Conservation (phyloP, 2,329 filamentous ascomycete species). For the Ophiobolus disseminans region DNA sequence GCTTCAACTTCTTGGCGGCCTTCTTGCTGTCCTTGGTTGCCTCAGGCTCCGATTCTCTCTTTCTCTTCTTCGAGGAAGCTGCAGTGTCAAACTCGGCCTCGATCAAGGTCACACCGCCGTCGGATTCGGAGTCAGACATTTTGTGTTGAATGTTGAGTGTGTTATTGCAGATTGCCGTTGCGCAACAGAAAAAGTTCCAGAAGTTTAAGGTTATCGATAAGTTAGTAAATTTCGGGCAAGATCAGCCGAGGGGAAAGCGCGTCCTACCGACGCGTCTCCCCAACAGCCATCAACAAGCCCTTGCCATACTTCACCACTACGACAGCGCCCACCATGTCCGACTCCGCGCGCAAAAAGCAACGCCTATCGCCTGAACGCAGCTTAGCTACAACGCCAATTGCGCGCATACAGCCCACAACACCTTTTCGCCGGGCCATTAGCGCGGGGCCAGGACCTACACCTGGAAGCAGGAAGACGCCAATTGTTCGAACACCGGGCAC, state of each 20-base stretch:
- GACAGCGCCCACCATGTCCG: constrained; percentile 37
- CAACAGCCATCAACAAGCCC: constrained; percentile 29
- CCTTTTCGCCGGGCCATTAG: constrained; percentile 46
- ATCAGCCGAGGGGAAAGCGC: constrained; percentile 14
- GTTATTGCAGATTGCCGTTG: constrained; percentile 16
- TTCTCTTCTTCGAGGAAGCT: constrained; percentile 50
- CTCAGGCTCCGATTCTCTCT: constrained; percentile 46
- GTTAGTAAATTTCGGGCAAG: constrained; percentile 14
- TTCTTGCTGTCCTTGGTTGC: constrained; percentile 45
- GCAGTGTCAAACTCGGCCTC: constrained; percentile 49
- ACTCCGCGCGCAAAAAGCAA: constrained; percentile 47
- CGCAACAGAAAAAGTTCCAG: constrained; percentile 33
- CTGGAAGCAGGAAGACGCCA: constrained; percentile 41
- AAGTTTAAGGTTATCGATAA: constrained; percentile 42
- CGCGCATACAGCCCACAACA: constrained; percentile 34
- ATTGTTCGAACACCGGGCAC: constrained; percentile 45
- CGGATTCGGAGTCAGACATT: constrained; percentile 56
- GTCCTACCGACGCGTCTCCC: constrained; percentile 28
- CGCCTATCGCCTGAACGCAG: constrained; percentile 41
- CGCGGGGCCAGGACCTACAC: constrained; percentile 41
- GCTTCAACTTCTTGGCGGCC: constrained; percentile 46
- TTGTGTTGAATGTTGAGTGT: constrained; percentile 32
- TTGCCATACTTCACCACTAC: constrained; percentile 10
- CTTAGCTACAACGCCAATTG: constrained; percentile 34
- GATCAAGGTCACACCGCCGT: constrained; percentile 54